phyloP scores from a whole-genome alignment of 2,329 filamentous ascomycete genomes.

The Mycosphaerelloides madeirae region DNA sequence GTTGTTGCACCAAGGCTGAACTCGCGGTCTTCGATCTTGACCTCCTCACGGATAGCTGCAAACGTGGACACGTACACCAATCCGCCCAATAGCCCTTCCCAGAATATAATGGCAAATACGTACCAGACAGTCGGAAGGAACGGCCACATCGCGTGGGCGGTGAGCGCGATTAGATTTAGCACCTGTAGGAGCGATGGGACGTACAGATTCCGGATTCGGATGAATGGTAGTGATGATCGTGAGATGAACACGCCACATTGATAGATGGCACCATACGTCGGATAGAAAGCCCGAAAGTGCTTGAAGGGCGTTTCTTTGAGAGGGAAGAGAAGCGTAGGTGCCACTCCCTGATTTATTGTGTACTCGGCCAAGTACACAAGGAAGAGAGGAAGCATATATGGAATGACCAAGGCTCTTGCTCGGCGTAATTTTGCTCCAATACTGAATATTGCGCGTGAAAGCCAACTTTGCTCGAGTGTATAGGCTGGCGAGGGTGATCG shows the following conservation, averaged over 20 bases:
- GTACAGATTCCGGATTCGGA: constrained; percentile 77
- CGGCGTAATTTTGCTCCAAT: constrained; percentile 51
- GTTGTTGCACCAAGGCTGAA: constrained; percentile 87
- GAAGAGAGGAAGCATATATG: constrained; percentile 81
- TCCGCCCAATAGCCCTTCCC: constrained; percentile 88
- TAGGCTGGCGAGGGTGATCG: constrained; percentile 30
- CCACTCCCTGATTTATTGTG: constrained; percentile 92
- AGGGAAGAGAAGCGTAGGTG: constrained; percentile 85
- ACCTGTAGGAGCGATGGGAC: constrained; percentile 77
- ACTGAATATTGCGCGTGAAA: constrained; percentile 9
- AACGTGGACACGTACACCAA: constrained; percentile 96
- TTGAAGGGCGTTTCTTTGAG: constrained; percentile 69
- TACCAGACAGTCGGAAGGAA: constrained; percentile 83
- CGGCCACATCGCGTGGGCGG: constrained; percentile 65
- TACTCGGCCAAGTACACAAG: constrained; percentile 96
- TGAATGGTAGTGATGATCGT: constrained; percentile 81
- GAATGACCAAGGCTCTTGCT: constrained; percentile 15
- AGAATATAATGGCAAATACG: constrained; percentile 81
- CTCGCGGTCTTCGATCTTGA: constrained; percentile 73
- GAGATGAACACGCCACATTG: constrained; percentile 94
- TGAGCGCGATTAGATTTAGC: constrained; percentile 68
- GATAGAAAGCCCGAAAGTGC: constrained; percentile 83
- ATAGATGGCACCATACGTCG: constrained; percentile 90
- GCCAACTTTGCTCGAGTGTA: constrained; percentile 3
- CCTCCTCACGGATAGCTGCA: constrained; percentile 82